Evolutionary conservation across 805 yeast species (phyloP), one percentile per base, ranked within the genome.

Genomic region (Yamadazyma nakazawae): DNA sequence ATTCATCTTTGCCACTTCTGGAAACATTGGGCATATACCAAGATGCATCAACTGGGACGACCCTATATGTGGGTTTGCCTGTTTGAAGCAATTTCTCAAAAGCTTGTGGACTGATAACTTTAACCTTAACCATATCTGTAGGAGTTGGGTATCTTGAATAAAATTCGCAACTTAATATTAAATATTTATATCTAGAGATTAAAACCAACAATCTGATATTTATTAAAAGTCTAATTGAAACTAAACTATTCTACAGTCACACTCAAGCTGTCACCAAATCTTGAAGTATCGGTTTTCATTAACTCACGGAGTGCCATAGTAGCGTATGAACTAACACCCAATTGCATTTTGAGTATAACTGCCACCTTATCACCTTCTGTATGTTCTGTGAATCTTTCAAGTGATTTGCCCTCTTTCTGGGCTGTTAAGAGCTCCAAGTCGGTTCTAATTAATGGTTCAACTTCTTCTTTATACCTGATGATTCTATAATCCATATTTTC

Each of bases 291-390:
- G 28, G 80, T 77, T 61, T 82, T 85, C 87, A 91, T 82, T 42
- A 88, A 79, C 63, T 94, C 98, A 61, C 99, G 79, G 42, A 94
- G 67, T 1, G 96, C 96, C 99, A 94, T 95, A 0, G 99, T 94
- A 1, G 99, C 99, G 64, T 94, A 94, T 6, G 95, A 84, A 31
- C 97, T 85, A 2, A 87, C 82, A 4, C 90, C 92, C 48, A 94
- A 72, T 58, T 82, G 85, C 75, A 94, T 74, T 54, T 78, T 82
- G 48, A 95, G 63, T 5, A 94, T 75, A 12, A 91, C 80, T 0
- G 96, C 97, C 0, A 74, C 70, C 48, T 78, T 80, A 14, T 50
- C 54, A 6, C 81, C 86, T 12, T 61, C 67, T 12, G 46, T 38
- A 0, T 41, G 42, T 9, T 28, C 28, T 6, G 60, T 56, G 12